Evolutionary conservation across 345 rosid genomes (phyloP).

Genomic region (Linum lewisii): DNA sequence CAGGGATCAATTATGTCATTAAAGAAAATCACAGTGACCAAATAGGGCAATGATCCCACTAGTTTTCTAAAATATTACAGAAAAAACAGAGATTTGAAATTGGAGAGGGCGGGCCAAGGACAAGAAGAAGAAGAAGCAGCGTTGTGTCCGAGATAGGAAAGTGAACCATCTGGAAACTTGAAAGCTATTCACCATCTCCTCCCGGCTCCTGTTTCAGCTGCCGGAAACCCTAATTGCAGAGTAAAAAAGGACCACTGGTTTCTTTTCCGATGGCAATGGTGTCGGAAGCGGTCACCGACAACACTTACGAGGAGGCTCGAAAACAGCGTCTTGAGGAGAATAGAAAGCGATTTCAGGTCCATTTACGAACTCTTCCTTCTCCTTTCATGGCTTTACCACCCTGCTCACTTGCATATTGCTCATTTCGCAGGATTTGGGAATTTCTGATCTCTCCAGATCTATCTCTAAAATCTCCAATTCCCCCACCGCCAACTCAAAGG

Average conservation of each 20-base stretch:
- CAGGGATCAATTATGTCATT: no score
- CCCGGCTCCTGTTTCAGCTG: neutral
- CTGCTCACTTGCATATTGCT: neutral
- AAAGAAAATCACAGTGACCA: no score
- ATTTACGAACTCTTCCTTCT: neutral
- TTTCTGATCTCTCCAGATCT: constrained; percentile 14
- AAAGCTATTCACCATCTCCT: no score
- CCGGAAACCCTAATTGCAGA: neutral
- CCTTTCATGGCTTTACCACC: neutral
- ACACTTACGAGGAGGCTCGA: constrained; percentile 37
- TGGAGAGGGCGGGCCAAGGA: no score
- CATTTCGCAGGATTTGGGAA: constrained; percentile 29
- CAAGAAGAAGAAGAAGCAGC: no score
- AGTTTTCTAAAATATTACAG: no score
- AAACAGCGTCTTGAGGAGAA: constrained; percentile 38
- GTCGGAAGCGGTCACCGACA: constrained; percentile 1
- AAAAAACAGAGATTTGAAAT: no score
- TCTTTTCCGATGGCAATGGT: neutral
- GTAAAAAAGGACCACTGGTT: neutral
- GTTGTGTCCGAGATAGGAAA: neutral
- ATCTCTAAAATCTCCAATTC: constrained; percentile 12
- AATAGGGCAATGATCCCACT: no score
- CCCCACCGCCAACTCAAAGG: constrained; percentile 17
- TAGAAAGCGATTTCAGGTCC: constrained; percentile 36
- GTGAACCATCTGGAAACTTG: no score